Evolutionary conservation across 2,329 filamentous ascomycete genomes (phyloP).

Genomic region (Paecilomyces variotii): DNA sequence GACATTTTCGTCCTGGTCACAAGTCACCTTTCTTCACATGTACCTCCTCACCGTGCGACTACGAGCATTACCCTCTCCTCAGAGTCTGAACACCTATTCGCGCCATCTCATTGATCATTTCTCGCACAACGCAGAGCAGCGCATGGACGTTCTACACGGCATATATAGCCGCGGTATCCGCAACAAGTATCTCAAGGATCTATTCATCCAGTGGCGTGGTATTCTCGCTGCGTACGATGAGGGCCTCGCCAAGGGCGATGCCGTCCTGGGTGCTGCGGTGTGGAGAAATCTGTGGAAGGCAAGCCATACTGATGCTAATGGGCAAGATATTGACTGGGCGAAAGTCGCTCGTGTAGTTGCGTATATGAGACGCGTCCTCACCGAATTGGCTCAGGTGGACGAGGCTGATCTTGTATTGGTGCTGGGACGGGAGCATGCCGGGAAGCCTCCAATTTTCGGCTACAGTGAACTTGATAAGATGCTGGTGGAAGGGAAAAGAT

Average conservation of each 20-base stretch:
- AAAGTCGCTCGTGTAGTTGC: slow-evolving; percentile 55
- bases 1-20: slow-evolving; percentile 92
- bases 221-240: slow-evolving; percentile 60
- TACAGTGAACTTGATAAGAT: slow-evolving; percentile 28
- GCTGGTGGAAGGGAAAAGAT: slow-evolving; percentile 26
- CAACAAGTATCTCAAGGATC: slow-evolving; percentile 66
- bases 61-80: slow-evolving; percentile 61
- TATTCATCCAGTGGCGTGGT: slow-evolving; percentile 90
- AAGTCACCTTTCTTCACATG: slow-evolving; percentile 93
- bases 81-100: slow-evolving; percentile 67
- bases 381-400: slow-evolving; percentile 44
- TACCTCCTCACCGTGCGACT: slow-evolving; percentile 81
- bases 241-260: slow-evolving; percentile 39
- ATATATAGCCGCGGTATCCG: slow-evolving; percentile 47
- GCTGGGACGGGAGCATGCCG: slow-evolving; percentile 30
- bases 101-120: slow-evolving; percentile 91
- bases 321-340: slow-evolving; percentile 49
- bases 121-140: slow-evolving; percentile 60
- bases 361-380: slow-evolving; percentile 54
- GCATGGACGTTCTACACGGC: slow-evolving; percentile 49
- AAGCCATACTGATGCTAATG: slow-evolving; percentile 35
- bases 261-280: slow-evolving; percentile 55
- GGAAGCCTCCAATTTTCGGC: slow-evolving; percentile 26
- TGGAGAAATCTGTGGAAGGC: slow-evolving; percentile 93
- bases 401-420: slow-evolving; percentile 51